phyloP scores from a whole-genome alignment of 2,329 filamentous ascomycete genomes.

The Pseudogymnoascus verrucosus region DNA sequence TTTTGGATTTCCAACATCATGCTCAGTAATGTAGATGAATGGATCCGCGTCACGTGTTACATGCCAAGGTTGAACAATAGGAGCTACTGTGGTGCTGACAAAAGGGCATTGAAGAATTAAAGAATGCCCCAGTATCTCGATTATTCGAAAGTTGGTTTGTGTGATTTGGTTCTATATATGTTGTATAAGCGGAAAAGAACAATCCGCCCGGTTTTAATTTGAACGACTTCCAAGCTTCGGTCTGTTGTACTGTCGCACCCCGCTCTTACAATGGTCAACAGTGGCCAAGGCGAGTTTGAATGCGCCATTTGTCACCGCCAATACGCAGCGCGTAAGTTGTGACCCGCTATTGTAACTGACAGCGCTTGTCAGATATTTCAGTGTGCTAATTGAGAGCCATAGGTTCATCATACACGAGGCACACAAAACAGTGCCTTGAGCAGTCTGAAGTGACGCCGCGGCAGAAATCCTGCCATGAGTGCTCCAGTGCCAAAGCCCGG shows the following conservation, averaged over 20 bases:
- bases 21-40: not conserved
- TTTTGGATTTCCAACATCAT: not conserved
- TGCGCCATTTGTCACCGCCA: slow-evolving; percentile 11
- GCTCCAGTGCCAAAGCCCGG: slow-evolving; percentile 24
- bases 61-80: not conserved
- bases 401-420: slow-evolving; percentile 10
- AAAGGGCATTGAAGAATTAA: slow-evolving; percentile 1
- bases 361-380: not conserved
- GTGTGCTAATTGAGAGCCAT: not conserved
- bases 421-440: slow-evolving; percentile 10
- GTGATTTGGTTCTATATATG: not conserved
- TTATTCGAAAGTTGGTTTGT: not conserved
- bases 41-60: not conserved
- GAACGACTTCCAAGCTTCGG: not conserved
- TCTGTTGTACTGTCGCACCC: not conserved
- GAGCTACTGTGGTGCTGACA: slow-evolving; percentile 4
- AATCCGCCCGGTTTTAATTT: not conserved
- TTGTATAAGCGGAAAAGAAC: not conserved
- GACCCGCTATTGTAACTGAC: not conserved
- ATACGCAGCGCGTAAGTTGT: slow-evolving; percentile 11
- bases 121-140: not conserved
- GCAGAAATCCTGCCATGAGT: slow-evolving; percentile 25
- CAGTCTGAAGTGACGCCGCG: slow-evolving; percentile 9
- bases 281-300: not conserved
- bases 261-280: not conserved